A percentile compares a stretch with the other conserved stretches of the same genome.
Conservation (phyloP, 2,329 filamentous ascomycete species). For the Botryotinia narcissicola region DNA sequence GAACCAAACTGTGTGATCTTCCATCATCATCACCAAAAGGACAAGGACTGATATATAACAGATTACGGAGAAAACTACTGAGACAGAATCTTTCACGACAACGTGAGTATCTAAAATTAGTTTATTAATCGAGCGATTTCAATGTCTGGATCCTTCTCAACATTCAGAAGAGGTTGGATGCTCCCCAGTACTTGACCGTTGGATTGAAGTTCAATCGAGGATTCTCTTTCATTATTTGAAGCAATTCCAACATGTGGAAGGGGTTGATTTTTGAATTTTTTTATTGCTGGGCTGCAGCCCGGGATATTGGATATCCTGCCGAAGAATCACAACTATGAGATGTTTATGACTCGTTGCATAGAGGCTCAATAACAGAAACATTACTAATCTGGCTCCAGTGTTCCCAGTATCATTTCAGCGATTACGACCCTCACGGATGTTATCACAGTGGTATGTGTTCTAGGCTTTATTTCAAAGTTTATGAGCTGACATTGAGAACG, state of each 20-base stretch:
- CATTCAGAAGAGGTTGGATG: background rate
- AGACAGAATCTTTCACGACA: slow-evolving; percentile 13
- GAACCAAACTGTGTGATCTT: slow-evolving; percentile 1
- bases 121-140: background rate
- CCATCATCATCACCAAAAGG: no score
- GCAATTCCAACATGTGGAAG: background rate
- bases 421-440: slow-evolving; percentile 5
- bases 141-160: background rate
- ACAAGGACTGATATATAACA: background rate
- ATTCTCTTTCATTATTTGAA: background rate
- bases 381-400: background rate
- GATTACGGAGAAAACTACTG: slow-evolving; percentile 17
- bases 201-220: background rate
- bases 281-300: background rate
- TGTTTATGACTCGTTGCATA: no score
- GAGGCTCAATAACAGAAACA: background rate
- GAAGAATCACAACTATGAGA: background rate
- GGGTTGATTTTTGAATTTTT: background rate
- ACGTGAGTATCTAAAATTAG: background rate
- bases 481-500: background rate
- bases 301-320: background rate
- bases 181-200: background rate
- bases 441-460: slow-evolving; percentile 5
- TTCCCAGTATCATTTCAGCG: slow-evolving; percentile 1
- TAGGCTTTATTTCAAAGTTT: background rate